Percentiles rank a stretch among this genome's conserved stretches.
These are phyloP conservation scores for Neurospora tetrasperma DNA, from an alignment of 495 filamentous ascomycete genomes.

Conservation along the genomic window DNA sequence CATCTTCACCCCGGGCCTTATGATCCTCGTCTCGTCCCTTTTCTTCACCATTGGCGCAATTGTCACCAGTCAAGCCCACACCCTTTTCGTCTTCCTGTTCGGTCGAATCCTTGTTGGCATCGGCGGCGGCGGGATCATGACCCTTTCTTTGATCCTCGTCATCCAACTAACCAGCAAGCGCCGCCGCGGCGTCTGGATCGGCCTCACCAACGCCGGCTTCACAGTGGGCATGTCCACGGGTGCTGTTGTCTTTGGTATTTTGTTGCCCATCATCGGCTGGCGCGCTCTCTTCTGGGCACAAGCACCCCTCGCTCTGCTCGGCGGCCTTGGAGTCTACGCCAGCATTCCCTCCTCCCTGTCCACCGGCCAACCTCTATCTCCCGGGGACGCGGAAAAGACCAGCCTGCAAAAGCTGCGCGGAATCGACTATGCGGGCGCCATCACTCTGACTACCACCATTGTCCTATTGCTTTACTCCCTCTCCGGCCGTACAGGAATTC, in stretches of 20 bases:
- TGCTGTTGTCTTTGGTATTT: slow-evolving; percentile 56
- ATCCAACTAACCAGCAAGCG: slow-evolving; percentile 55
- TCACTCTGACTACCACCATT: slow-evolving; percentile 46
- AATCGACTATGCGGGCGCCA: slow-evolving; percentile 60
- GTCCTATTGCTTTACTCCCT: slow-evolving; percentile 58
- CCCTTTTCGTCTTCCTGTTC: slow-evolving; percentile 50
- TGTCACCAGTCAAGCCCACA: slow-evolving; percentile 47
- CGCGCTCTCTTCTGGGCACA: slow-evolving; percentile 60
- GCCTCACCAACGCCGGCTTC: slow-evolving; percentile 48
- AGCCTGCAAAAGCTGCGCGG: slow-evolving; percentile 41
- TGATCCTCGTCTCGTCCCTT: slow-evolving; percentile 45
- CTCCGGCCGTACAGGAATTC: slow-evolving; percentile 39
- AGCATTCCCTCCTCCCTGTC: slow-evolving; percentile 40
- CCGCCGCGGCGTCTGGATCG: slow-evolving; percentile 58
- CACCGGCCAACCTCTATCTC: slow-evolving; percentile 10
- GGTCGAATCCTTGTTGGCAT: slow-evolving; percentile 55
- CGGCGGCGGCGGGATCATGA: slow-evolving; percentile 57
- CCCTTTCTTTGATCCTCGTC: slow-evolving; percentile 55
- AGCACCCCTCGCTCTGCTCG: slow-evolving; percentile 44
- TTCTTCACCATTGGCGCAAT: slow-evolving; percentile 52
- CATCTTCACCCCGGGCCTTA: slow-evolving; percentile 54
- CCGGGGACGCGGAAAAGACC: slow-evolving; percentile 11
- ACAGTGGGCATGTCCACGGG: slow-evolving; percentile 62
- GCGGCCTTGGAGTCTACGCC: slow-evolving; percentile 47
- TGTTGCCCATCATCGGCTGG: slow-evolving; percentile 56